phyloP scores from a whole-genome alignment of 1,139 yeast genomes.

The Nematodospora anomalae region DNA sequence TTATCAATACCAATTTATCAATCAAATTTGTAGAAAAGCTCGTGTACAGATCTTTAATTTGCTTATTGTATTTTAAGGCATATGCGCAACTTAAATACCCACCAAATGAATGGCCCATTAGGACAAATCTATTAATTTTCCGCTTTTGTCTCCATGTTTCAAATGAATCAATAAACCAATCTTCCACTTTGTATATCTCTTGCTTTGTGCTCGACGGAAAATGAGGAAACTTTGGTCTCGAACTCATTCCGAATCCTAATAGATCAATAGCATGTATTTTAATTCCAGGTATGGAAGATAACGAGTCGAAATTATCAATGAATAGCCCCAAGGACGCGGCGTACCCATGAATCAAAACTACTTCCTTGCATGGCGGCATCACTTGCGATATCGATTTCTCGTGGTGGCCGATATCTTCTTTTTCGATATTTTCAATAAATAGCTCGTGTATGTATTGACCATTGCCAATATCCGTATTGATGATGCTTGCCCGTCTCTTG shows the following conservation, averaged over 20 bases:
- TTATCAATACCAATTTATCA: constrained; percentile 41
- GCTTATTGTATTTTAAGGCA: constrained; percentile 58
- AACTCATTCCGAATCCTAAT: constrained; percentile 46
- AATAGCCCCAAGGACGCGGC: constrained; percentile 50
- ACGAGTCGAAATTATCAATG: constrained; percentile 39
- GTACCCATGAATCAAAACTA: constrained; percentile 48
- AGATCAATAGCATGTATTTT: constrained; percentile 47
- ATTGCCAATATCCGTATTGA: constrained; percentile 50
- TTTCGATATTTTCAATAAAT: constrained; percentile 37
- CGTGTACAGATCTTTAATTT: constrained; percentile 26
- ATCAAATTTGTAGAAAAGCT: constrained; percentile 25
- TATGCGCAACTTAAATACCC: constrained; percentile 84
- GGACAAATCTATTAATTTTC: constrained; percentile 57
- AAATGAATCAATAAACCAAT: constrained; percentile 76
- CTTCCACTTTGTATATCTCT: constrained; percentile 52
- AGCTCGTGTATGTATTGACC: constrained; percentile 61
- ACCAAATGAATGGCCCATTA: constrained; percentile 92
- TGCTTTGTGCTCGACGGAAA: constrained; percentile 31
- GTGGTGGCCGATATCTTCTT: background rate
- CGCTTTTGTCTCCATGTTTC: constrained; percentile 77
- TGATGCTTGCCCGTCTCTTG: constrained; percentile 45
- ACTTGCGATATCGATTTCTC: background rate
- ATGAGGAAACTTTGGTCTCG: constrained; percentile 43
- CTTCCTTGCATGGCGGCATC: constrained; percentile 22
- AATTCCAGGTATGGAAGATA: constrained; percentile 43